Base-by-base conservation (phyloP, 768 basidiomycete species). In the Xerocomellus dryophilus region DNA sequence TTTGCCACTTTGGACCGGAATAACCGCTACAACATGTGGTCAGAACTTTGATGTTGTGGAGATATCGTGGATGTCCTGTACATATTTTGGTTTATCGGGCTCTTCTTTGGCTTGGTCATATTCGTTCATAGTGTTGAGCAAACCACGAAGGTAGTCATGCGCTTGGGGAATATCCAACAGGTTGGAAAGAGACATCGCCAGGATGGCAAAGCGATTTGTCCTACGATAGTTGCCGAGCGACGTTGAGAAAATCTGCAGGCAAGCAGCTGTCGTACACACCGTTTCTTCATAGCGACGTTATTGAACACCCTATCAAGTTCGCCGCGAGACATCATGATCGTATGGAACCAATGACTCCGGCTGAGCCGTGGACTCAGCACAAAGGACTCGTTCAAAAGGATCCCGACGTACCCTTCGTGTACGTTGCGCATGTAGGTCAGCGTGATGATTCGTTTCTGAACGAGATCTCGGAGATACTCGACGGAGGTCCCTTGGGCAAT, bases 261-360 rank as follows among this genome's bases (percentile, higher is more conserved):
- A 44, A 46, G 39, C 7, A 51, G 36, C 32, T 25, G 36, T 20
- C 18, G 14, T 27, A 62, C 79, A 50, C 52, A 90, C 90, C 90
- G 80, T 71, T 84, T 89, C 76, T 82, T 86, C 84, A 92, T 92
- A 18, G 80, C 81, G 7, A 70, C 68, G 65, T 88, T 90, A 61
- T 76, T 83, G 68, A 93, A 94, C 50, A 81, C 81, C 46, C 77
- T 81, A 53, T 90, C 86, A 4, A 94, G 81, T 50, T 93, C 93
- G 17, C 74, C 62, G 44, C 81, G 81, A 50, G 86, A 84, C 62
- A 94, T 81, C 64, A 89, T 78, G 60, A 94, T 84, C 12, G 93
- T 94, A 67, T 92, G 88, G 64, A 90, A 90, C 91, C 91, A 93
- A 66, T 91, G 86, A 58, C 84, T 85, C 50, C 83, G 84, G 49